These are phyloP conservation scores for Malus asiatica DNA, from an alignment of 306 rosid species.

Conservation along the genomic window DNA sequence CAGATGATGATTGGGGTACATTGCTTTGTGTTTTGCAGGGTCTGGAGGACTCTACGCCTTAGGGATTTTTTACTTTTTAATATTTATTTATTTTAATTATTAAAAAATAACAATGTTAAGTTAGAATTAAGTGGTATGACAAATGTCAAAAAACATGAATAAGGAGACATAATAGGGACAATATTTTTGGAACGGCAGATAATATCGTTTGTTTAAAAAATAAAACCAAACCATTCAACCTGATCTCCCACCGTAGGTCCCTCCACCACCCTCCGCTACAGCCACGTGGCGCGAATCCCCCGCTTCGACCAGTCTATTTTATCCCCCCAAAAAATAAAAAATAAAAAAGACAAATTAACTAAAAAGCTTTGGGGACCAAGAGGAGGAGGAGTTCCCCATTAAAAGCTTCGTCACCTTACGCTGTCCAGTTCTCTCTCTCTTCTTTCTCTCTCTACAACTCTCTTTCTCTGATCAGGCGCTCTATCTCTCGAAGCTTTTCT, in stretches of 20 bases:
- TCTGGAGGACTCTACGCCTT: too few relatives aligned
- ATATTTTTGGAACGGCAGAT: too few relatives aligned
- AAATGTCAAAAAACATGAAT: too few relatives aligned
- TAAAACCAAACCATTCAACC: background rate
- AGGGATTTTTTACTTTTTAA: too few relatives aligned
- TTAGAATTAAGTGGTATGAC: too few relatives aligned
- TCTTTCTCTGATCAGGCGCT: background rate
- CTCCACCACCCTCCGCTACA: background rate
- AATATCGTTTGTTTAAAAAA: too few relatives aligned
- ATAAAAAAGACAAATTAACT: background rate
- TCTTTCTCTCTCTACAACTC: background rate
- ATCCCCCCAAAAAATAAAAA: background rate
- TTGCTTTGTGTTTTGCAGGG: too few relatives aligned
- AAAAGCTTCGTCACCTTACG: background rate
- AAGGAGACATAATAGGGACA: too few relatives aligned
- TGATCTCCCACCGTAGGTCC: constrained; percentile 12
- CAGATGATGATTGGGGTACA: too few relatives aligned
- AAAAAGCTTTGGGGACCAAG: background rate
- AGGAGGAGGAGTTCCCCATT: background rate
- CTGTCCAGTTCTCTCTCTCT: background rate
- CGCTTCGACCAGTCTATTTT: background rate
- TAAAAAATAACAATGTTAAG: too few relatives aligned
- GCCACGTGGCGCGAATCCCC: constrained; percentile 4
- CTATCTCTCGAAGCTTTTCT: background rate
- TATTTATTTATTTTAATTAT: too few relatives aligned